Evolutionary conservation across 805 yeast genomes (phyloP).

Genomic region (Metschnikowia borealis): DNA sequence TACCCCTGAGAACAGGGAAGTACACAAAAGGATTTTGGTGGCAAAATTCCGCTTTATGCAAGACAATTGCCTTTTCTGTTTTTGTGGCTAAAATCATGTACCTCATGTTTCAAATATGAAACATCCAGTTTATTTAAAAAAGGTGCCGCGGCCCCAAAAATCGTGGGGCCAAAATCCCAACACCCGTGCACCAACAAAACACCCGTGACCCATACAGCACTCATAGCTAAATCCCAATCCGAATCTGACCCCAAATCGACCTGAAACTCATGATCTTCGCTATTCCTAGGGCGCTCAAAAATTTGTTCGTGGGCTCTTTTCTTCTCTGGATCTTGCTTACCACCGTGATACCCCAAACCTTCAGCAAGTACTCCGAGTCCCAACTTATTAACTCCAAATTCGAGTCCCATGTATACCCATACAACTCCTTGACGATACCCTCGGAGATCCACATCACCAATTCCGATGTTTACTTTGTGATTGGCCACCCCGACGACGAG

Average conservation of each 20-base stretch:
- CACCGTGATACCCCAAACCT: slow-evolving; percentile 37
- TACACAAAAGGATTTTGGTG: not conserved
- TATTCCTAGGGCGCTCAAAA: slow-evolving; percentile 9
- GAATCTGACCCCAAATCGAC: not conserved
- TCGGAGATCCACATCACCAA: slow-evolving; percentile 30
- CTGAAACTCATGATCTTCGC: slow-evolving; percentile 7
- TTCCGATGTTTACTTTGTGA: slow-evolving; percentile 47
- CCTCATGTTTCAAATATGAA: not conserved
- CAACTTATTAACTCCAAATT: slow-evolving; percentile 27
- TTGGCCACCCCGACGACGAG: slow-evolving; percentile 98
- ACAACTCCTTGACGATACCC: slow-evolving; percentile 34
- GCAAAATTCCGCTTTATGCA: not conserved
- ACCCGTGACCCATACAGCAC: not conserved
- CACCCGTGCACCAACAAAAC: not conserved
- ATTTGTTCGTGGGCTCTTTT: slow-evolving; percentile 24
- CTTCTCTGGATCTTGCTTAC: slow-evolving; percentile 37
- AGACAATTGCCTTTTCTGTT: not conserved
- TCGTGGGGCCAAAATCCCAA: not conserved
- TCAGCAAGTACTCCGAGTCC: slow-evolving; percentile 25
- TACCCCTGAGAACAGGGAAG: not conserved
- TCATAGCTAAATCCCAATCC: not conserved
- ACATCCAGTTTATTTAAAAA: not conserved
- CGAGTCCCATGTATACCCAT: slow-evolving; percentile 27
- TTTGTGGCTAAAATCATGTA: not conserved
- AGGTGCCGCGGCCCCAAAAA: not conserved